Evolutionary conservation across 1,284 basidiomycete species (phyloP), one percentile per base, ranked within the genome.

Genomic region (Microbotryum saponariae): DNA sequence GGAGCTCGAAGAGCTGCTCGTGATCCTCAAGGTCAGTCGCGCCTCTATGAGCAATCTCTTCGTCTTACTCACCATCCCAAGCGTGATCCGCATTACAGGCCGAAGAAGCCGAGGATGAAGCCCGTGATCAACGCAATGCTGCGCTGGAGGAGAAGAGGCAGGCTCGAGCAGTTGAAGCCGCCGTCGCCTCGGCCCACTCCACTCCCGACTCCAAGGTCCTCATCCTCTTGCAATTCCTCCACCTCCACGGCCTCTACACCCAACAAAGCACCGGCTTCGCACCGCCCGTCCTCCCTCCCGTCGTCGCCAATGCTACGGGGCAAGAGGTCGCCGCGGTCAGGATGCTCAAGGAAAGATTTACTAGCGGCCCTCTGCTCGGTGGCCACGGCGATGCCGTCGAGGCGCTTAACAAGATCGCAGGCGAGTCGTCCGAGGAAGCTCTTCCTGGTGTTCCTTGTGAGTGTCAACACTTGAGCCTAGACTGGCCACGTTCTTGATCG

Each of bases 201-300:
- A 48, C 57, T 29, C 42, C 70, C 10, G 66, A 72, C 51, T 63
- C 66, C n/a, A 64, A 67, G 7, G 64, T 72, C 47, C 59, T 70
- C 48, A 59, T 74, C 51, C 69, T 74, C 29, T 64, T 71, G 52
- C 73, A 74, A 53, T 74, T 74, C 69, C 61, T 74, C 18, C 73
- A 70, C 59, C 64, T 74, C 29, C 68, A 70, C 66, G 61, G 63
- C 21, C 68, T 73, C 47, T 71, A 68, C 66, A 58, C 51, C 47
- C 60, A 62, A 10, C 56, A 58, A 31, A 51, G 52, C 56, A 33
- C 58, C 44, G 47, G 54, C 14, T 67, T 72, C 33, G 67, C 64
- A 2, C 66, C 71, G 12, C 58, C 65, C 18, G 54, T 60, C 10
- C 58, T 72, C 12, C 65, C 70, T 7, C 59, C 71, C 12, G 62